Evolutionary conservation across 1,284 basidiomycete species (phyloP).

Genomic region (Erythrobasidium hasegawianum): DNA sequence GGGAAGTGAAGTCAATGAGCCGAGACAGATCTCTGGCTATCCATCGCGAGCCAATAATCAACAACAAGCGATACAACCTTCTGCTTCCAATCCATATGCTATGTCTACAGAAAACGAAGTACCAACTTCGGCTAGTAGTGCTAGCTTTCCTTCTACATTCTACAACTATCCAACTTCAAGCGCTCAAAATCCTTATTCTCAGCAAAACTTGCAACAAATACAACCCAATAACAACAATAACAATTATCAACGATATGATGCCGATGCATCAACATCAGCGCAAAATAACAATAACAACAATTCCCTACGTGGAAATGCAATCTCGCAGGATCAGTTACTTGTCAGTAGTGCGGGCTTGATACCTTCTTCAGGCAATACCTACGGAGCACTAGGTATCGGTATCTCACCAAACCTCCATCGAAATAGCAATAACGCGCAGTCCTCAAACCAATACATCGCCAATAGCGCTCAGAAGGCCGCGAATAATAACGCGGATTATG

Average conservation of each 20-base stretch:
- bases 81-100: too few relatives aligned
- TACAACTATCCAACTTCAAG: too few relatives aligned
- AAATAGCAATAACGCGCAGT: neutral
- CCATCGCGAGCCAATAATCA: neutral
- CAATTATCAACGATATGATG: too few relatives aligned
- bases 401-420: slow-evolving; percentile 35
- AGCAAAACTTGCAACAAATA: too few relatives aligned
- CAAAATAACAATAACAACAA: too few relatives aligned
- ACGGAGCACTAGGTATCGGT: slow-evolving; percentile 44
- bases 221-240: too few relatives aligned
- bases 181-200: too few relatives aligned
- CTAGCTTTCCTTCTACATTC: too few relatives aligned
- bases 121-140: too few relatives aligned
- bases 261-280: too few relatives aligned
- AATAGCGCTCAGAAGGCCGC: slow-evolving; percentile 3
- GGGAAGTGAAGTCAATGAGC: neutral
- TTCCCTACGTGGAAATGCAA: slow-evolving; percentile 9
- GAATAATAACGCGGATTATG: slow-evolving; percentile 45
- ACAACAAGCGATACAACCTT: too few relatives aligned
- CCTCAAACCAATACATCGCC: slow-evolving; percentile 5
- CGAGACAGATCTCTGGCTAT: slow-evolving; percentile 20
- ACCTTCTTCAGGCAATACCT: slow-evolving; percentile 41
- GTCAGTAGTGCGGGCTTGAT: slow-evolving; percentile 40
- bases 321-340: slow-evolving; percentile 40
- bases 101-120: too few relatives aligned